phyloP scores from a whole-genome alignment of 176 grass and related monocot genomes.

The Musa acuminata region DNA sequence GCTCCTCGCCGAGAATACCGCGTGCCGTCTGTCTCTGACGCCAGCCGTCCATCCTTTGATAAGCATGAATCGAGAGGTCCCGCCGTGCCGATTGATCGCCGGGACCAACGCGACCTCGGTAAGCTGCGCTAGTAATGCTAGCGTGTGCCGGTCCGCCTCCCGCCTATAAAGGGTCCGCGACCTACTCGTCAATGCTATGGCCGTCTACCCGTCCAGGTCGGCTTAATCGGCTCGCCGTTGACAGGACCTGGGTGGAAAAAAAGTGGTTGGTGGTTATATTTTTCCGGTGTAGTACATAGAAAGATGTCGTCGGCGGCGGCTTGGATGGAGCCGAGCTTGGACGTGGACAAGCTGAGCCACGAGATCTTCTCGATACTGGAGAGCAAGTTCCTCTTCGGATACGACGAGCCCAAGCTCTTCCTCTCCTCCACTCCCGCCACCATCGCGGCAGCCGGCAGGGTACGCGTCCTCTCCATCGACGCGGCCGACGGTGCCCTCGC shows the following conservation, averaged over 20 bases:
- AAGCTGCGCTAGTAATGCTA: no score
- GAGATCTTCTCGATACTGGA: conserved; percentile 9
- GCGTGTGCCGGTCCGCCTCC: no score
- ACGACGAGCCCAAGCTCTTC: not conserved
- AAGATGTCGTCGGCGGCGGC: conserved; percentile 2
- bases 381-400: conserved; percentile 5
- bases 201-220: no score
- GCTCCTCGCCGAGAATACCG: no score
- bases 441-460: not conserved
- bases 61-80: no score
- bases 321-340: conserved; percentile 8
- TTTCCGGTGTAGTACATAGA: not conserved
- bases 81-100: no score
- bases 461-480: not conserved
- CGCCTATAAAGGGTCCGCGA: no score
- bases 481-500: not conserved
- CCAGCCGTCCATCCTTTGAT: no score
- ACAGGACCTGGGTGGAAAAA: not conserved
- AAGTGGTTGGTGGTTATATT: not conserved
- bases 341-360: conserved; percentile 1
- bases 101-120: no score
- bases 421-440: not conserved
- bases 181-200: no score
- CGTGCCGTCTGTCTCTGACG: no score
- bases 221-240: not conserved